Evolutionary conservation across 257 asterid species (phyloP).

Genomic region (Primulina tabacum): DNA sequence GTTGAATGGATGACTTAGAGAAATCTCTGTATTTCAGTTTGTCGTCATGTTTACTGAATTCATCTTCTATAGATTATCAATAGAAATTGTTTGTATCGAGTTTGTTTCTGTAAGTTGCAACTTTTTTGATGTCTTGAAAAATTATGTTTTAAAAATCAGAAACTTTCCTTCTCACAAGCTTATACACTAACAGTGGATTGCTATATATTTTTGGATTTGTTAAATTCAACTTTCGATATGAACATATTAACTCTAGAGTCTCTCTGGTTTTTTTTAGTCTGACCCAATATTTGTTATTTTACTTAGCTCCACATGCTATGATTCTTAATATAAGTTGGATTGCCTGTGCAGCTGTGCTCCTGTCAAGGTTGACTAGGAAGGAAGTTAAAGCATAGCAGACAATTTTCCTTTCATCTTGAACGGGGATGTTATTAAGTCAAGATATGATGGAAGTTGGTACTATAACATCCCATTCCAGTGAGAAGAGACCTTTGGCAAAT

Average conservation of each 20-base stretch:
- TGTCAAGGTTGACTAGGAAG: slow-evolving; percentile 1
- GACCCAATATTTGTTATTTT: not conserved
- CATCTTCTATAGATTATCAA: not conserved
- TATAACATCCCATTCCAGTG: slow-evolving; percentile 41
- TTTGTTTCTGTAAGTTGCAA: not conserved
- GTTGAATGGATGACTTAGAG: not conserved
- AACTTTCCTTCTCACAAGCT: not conserved
- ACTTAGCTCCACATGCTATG: not conserved
- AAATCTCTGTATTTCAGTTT: not conserved
- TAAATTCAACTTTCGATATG: not conserved
- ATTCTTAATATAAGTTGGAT: slow-evolving; percentile 3
- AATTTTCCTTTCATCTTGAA: slow-evolving; percentile 19
- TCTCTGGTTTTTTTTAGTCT: not conserved
- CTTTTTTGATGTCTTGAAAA: slow-evolving; percentile 1
- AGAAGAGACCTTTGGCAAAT: slow-evolving; percentile 44
- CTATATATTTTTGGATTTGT: not conserved
- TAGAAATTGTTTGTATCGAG: not conserved
- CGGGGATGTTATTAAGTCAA: slow-evolving; percentile 46
- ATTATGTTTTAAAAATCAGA: not conserved
- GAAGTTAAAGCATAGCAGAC: slow-evolving; percentile 18
- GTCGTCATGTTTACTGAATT: not conserved
- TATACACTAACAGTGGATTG: not conserved
- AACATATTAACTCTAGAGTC: not conserved
- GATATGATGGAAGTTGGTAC: slow-evolving; percentile 46
- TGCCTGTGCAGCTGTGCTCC: not conserved